Base-by-base conservation (phyloP, 495 filamentous ascomycete species). In the Filosporella fistucella region DNA sequence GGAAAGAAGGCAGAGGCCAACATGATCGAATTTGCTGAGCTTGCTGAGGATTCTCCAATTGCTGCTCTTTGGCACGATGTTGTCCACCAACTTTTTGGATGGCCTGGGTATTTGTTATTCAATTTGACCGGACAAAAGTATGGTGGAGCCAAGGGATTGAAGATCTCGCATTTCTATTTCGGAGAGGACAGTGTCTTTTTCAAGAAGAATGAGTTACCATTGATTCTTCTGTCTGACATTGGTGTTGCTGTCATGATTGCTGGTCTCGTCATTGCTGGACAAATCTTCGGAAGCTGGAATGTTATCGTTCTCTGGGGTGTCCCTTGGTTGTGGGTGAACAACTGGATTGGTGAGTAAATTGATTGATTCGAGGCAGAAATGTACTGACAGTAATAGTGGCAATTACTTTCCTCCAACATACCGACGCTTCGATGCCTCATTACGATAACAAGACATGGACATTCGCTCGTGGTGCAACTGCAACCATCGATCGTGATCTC, bases 351-450 rank as follows among this genome's bases (percentile, higher is more conserved):
- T 72, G 62, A 59, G 63, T 62, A 28, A 36, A 21, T 22, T 14
- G 14, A 40, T 14, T 41, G 11, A 42, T 10, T 14, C 24, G 38
- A 49, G 46, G 49, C 12, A 32, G 3, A 17, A 25, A 24, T 6
- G 26, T 38, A 48, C 52, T 55, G 23, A 58, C 32, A 25, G 11
- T 33, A 22, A 35, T 40, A 76, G 76, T 80, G 25, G 75, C 75
- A 40, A 79, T 81, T 56, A 86, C 82, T 42, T 86, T 77, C 68
- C 78, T 86, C 43, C 82, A 86, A 56, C 82, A 86, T 66, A 86
- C 82, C 46, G 80, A 86, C 56, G 80, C 77, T 3, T 63, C 69
- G 4, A 73, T 86, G 49, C 78, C 82, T 11, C 81, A 85, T 67
- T 86, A 84, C 66, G 67, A 73, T 36, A 69, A 70, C 29, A 65